phyloP scores from a whole-genome alignment of 1,284 basidiomycete genomes.

The Earliella scabrosa region DNA sequence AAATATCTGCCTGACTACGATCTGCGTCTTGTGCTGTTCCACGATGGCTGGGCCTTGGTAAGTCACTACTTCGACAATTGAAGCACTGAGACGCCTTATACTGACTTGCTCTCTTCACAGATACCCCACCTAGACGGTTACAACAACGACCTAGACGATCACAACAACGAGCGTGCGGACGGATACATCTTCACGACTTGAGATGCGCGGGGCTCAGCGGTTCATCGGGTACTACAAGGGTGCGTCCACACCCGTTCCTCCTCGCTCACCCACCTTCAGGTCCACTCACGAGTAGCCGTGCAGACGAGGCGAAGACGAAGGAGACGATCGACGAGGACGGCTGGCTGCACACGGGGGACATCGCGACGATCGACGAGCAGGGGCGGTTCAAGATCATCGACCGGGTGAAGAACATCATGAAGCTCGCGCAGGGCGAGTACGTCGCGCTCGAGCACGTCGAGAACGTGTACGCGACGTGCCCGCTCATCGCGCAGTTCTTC shows the following conservation, averaged over 20 bases:
- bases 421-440: conserved; percentile 96
- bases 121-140: too few relatives aligned
- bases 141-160: too few relatives aligned
- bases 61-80: too few relatives aligned
- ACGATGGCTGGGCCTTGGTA: too few relatives aligned
- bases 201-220: conserved; percentile 70
- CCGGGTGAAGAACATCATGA: conserved; percentile 98
- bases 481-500: conserved; percentile 77
- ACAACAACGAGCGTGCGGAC: too few relatives aligned
- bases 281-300: too few relatives aligned
- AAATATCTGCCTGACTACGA: too few relatives aligned
- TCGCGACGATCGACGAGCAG: conserved; percentile 78
- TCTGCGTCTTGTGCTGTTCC: too few relatives aligned
- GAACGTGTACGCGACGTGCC: conserved; percentile 75
- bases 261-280: not conserved
- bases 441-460: conserved; percentile 97
- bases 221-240: conserved; percentile 78
- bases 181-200: too few relatives aligned
- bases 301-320: conserved; percentile 73
- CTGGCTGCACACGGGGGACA: conserved; percentile 94
- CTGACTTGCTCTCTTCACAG: too few relatives aligned
- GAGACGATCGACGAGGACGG: conserved; percentile 75
- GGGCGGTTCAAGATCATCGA: conserved; percentile 94
- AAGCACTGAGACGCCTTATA: too few relatives aligned
- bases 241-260: conserved; percentile 30